Percentiles rank a stretch among this genome's conserved stretches.
These are phyloP conservation scores for Backusella psychrophila DNA, from an alignment of 192 early-diverging fungal genomes.

Conservation along the genomic window DNA sequence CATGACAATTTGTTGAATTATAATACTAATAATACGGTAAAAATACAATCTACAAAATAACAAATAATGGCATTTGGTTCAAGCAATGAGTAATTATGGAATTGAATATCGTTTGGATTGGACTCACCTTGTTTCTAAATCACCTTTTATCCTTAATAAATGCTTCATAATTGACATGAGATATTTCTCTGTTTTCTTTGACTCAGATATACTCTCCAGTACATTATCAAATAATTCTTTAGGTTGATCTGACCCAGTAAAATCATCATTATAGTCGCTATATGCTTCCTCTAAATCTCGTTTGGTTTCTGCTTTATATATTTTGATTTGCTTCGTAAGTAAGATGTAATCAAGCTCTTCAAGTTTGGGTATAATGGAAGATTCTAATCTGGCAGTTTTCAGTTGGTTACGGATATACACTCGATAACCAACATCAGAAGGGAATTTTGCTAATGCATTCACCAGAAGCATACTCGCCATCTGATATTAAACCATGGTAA, in stretches of 20 bases:
- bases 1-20: conserved; percentile 75
- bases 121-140: conserved; percentile 55
- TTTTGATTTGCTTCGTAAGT: conserved; percentile 23
- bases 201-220: conserved; percentile 58
- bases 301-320: conserved; percentile 13
- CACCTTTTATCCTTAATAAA: conserved; percentile 69
- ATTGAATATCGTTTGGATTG: background rate
- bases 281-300: conserved; percentile 34
- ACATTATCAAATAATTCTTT: conserved; percentile 66
- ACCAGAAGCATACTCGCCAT: conserved; percentile 73
- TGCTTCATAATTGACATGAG: conserved; percentile 67
- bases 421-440: conserved; percentile 67
- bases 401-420: conserved; percentile 71
- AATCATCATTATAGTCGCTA: conserved; percentile 46
- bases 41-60: conserved; percentile 59
- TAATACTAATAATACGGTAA: conserved; percentile 69
- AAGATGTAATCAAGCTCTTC: conserved; percentile 45
- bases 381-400: conserved; percentile 60
- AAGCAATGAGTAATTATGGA: background rate
- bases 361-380: conserved; percentile 56
- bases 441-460: conserved; percentile 67
- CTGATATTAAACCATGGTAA: conserved; percentile 19
- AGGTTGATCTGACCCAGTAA: conserved; percentile 64
- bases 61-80: background rate
- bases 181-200: conserved; percentile 56